Conservation (phyloP, 139 green algal species). For the Gonium pectorale region DNA sequence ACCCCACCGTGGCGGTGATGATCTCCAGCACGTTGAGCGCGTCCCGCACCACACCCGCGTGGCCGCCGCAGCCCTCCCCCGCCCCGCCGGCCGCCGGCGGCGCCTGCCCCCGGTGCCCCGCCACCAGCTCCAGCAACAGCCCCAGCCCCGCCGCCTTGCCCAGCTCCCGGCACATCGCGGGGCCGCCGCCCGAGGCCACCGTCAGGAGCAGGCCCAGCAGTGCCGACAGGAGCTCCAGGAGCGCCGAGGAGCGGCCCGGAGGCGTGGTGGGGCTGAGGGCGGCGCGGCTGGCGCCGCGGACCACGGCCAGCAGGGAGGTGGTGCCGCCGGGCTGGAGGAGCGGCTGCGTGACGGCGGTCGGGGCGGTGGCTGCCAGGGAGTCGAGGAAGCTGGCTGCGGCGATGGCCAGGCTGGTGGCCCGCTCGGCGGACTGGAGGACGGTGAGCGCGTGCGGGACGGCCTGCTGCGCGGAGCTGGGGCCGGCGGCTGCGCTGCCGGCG, state of each 20-base stretch:
- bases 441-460: neutral
- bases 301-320: neutral
- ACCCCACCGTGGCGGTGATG: conserved; percentile 1
- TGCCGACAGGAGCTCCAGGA: neutral
- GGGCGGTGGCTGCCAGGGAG: neutral
- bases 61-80: neutral
- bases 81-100: neutral
- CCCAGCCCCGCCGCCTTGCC: neutral
- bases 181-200: neutral
- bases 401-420: neutral
- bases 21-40: conserved; percentile 10
- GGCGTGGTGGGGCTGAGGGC: neutral
- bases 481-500: neutral
- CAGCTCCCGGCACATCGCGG: conserved; percentile 16
- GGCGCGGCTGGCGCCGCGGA: neutral
- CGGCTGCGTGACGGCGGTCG: neutral
- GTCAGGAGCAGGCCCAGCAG: conserved; percentile 3
- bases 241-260: too few relatives aligned
- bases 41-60: conserved; percentile 13
- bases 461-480: neutral
- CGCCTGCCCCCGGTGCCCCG: neutral
- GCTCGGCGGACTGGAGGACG: neutral
- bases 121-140: conserved; percentile 19
- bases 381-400: neutral
- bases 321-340: neutral